Base-by-base conservation (phyloP, 2,329 filamentous ascomycete genomes). In the Coniochaeta sp. region DNA sequence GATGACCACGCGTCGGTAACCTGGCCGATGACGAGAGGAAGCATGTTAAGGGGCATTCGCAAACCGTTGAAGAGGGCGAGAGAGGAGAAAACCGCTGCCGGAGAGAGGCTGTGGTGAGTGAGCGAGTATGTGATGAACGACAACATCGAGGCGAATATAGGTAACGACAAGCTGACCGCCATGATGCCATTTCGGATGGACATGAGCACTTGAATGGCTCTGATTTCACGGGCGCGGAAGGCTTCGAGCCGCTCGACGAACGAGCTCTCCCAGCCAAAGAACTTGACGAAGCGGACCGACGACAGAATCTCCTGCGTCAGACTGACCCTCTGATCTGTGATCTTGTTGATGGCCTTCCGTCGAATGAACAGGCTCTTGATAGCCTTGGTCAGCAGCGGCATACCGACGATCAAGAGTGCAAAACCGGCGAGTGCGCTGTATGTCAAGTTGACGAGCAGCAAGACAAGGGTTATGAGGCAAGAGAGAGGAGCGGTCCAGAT, bases 251-350 rank as follows among this genome's bases (percentile, higher is more conserved):
- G 86, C 58, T 86, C 81, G 14, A 97, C 77, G 69, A 98, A 97
- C 36, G 90, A 89, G 61, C 83, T 88, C 71, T 98, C 93, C 93
- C 93, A 98, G 8, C 92, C 93, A 70, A 97, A 98, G 73, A 86
- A 97, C 73, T 98, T 98, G 75, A 98, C 93, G 69, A 98, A 97
- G 28, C 93, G 85, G 26, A 97, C 93, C 0, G 91, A 90, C 66
- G 92, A 89, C 16, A 98, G 70, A 58, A 98, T 96, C 71, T 98
- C 93, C 70, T 97, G 93, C 0, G 92, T 97, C 36, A 98, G 78
- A 58, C 89, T 89, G 8, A 98, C 93, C 64, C 93, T 86, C 74
- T 96, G 90, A 71, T 98, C 93, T 1, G 93, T 98, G 62, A 97
- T 85, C 69, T 92, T 93, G 80, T 97, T 98, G 78, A 98, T 97